Evolutionary conservation across 495 filamentous ascomycete species (phyloP), one percentile per base, ranked within the genome.

Genomic region (Aspergillus ellipticus): DNA sequence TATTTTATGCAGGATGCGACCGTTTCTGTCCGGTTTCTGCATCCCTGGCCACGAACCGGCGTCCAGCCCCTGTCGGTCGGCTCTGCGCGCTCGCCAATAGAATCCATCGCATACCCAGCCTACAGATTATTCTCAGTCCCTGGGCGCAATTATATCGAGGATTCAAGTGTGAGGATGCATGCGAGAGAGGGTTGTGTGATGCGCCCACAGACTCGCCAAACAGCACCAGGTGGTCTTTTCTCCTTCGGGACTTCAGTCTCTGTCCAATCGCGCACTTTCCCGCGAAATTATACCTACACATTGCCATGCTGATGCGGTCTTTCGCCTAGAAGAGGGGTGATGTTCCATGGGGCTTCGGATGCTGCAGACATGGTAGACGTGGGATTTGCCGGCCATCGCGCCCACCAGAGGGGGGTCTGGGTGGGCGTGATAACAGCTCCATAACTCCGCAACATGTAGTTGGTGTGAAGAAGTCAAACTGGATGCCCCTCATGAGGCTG

Each of bases 1-100:
- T 28, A 48, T 28, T 48, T 48, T 28, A 48, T 48, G 45, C 22
- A 29, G 45, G 24, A 48, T 16, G 45, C 28, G 22, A 48, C 45
- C 45, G 22, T 48, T 48, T 48, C 45, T 48, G 45, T 48, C 45
- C 16, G 45, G 45, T 28, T 17, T 48, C 45, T 48, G 45, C 45
- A 48, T 48, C 8, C 28, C 45, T 48, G 45, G 45, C 20, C n/a
- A 48, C 24, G 45, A 48, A 48, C 28, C 45, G 45, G 16, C 45
- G 3, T 48, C 11, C 24, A 29, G 24, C 20, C 45, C 24, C 28
- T 21, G 45, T 48, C 6, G 45, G 22, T 17, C 26, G 22, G n/a
- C 7, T 28, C n/a, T 45, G 42, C 19, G 20, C 13, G 5, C 42
- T 45, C 24, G 24, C 42, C 42, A 45, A 22, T 45, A 19, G 10